These are phyloP conservation scores for Trichophyton mentagrophytes DNA, from an alignment of 2,329 filamentous ascomycete species.

Conservation along the genomic window DNA sequence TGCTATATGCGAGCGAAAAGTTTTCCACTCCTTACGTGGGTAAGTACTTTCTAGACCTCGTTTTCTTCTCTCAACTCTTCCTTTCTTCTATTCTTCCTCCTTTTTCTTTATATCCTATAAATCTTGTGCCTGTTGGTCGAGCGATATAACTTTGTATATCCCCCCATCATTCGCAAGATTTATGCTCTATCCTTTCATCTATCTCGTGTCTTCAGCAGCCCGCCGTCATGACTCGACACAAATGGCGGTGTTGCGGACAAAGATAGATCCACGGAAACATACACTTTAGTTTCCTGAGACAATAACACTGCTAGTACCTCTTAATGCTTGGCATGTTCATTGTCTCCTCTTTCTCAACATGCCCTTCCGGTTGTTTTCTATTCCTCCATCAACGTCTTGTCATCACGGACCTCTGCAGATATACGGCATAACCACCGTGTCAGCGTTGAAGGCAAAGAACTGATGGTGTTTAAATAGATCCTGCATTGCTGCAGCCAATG, in stretches of 20 bases:
- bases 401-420: not conserved
- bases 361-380: not conserved
- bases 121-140: not conserved
- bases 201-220: not conserved
- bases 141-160: not conserved
- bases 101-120: not conserved
- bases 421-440: not conserved
- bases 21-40: constrained; percentile 35
- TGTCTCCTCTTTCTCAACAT: not conserved
- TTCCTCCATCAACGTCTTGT: not conserved
- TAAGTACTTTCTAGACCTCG: constrained; percentile 31
- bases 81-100: not conserved
- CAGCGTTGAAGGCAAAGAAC: constrained; percentile 1
- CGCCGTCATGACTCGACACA: not conserved
- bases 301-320: not conserved
- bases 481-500: constrained; percentile 45
- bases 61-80: not conserved
- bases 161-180: not conserved
- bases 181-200: not conserved
- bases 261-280: not conserved
- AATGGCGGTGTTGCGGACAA: not conserved
- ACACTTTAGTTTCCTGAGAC: not conserved
- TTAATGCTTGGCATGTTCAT: not conserved
- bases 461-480: constrained; percentile 33
- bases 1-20: constrained; percentile 32